These are phyloP conservation scores for Diphasiastrum complanatum DNA, from an alignment of 83 land plant genomes.

Conservation along the genomic window DNA sequence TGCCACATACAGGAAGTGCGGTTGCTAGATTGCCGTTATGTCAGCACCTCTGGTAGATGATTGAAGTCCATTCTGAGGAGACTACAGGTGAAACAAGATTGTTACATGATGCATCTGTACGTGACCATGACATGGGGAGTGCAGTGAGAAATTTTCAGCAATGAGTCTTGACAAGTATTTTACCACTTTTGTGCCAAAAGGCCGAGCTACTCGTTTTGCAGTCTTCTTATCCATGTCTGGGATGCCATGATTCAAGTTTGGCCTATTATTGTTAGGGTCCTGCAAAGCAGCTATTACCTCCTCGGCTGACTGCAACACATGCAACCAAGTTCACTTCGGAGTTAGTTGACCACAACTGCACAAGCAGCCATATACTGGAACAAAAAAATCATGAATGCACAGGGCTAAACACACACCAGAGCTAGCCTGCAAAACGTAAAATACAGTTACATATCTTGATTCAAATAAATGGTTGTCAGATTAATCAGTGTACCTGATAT, in stretches of 20 bases:
- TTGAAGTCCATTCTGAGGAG: too few relatives aligned
- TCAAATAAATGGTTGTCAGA: too few relatives aligned
- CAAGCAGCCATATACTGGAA: not conserved
- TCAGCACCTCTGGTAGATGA: too few relatives aligned
- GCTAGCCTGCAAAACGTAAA: not conserved
- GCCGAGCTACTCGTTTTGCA: slow-evolving; percentile 12
- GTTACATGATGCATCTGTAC: too few relatives aligned
- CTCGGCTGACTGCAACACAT: slow-evolving; percentile 31
- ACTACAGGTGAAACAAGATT: too few relatives aligned
- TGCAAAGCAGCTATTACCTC: slow-evolving; percentile 34
- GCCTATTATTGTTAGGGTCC: not conserved
- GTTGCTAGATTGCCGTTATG: too few relatives aligned
- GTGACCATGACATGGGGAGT: too few relatives aligned
- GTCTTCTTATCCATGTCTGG: not conserved
- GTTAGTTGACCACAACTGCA: not conserved
- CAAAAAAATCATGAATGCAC: slow-evolving; percentile 5
- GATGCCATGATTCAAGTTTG: not conserved
- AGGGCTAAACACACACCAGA: not conserved
- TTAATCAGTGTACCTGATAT: slow-evolving; percentile 28
- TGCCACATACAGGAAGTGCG: too few relatives aligned
- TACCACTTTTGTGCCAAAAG: slow-evolving; percentile 46
- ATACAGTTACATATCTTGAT: too few relatives aligned
- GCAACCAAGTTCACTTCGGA: slow-evolving; percentile 2
- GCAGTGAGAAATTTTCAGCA: too few relatives aligned
- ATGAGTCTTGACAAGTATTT: too few relatives aligned